These are phyloP conservation scores for Chrysosporium queenslandicum DNA, from an alignment of 2,329 filamentous ascomycete genomes.

Conservation along the genomic window DNA sequence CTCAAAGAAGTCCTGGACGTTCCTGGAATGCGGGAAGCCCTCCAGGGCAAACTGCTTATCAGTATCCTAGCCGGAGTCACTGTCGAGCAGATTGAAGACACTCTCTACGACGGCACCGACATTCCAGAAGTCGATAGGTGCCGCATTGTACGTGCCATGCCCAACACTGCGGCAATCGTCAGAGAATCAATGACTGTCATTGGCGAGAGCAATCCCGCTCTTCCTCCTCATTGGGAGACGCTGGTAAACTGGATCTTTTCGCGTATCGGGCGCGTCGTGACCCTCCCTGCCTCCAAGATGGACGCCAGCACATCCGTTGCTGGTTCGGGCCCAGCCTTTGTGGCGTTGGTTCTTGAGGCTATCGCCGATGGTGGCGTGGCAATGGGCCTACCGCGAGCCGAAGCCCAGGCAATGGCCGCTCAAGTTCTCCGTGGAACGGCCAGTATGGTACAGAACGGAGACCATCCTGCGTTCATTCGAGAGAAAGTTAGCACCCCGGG, in stretches of 20 bases:
- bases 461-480: constrained; percentile 50
- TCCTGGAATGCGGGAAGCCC: constrained; percentile 59
- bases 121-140: constrained; percentile 24
- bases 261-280: constrained; percentile 39
- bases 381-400: constrained; percentile 50
- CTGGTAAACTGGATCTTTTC: constrained; percentile 51
- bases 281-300: constrained; percentile 45
- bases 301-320: constrained; percentile 50
- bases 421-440: constrained; percentile 53
- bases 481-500: constrained; percentile 54
- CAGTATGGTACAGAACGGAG: constrained; percentile 47
- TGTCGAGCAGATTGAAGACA: constrained; percentile 55
- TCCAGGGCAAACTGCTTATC: constrained; percentile 70
- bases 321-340: constrained; percentile 53
- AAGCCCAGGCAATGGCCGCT: constrained; percentile 52
- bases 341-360: constrained; percentile 50
- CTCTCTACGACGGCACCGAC: constrained; percentile 49
- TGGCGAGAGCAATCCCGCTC: constrained; percentile 44
- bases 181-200: constrained; percentile 77
- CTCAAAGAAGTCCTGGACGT: constrained; percentile 57
- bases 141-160: constrained; percentile 66
- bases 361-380: constrained; percentile 53
- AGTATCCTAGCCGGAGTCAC: constrained; percentile 71
- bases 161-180: constrained; percentile 71
- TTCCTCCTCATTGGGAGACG: constrained; percentile 33